These are phyloP conservation scores for Zostera marina DNA, from an alignment of 116 monocot genomes.

Conservation along the genomic window DNA sequence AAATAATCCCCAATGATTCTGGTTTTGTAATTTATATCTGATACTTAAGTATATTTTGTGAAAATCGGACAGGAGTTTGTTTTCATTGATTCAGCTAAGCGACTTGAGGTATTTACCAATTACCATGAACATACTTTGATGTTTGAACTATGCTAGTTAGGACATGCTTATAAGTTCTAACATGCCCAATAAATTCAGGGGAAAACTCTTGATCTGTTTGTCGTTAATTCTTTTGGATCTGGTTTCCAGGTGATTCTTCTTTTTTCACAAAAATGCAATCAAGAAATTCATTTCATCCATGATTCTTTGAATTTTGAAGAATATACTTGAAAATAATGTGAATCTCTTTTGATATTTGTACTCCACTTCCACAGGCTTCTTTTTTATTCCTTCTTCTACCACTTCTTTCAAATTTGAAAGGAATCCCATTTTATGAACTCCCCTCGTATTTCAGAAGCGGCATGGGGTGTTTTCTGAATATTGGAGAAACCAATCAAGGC, in stretches of 20 bases:
- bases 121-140: background rate
- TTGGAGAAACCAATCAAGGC: conserved; percentile 31
- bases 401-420: conserved; percentile 71
- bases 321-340: background rate
- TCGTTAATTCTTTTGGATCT: conserved; percentile 98
- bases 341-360: background rate
- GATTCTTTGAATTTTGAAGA: background rate
- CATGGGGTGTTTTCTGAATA: conserved; percentile 78
- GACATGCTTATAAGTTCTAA: background rate
- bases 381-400: conserved; percentile 91
- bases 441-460: conserved; percentile 60
- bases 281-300: background rate
- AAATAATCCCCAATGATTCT: background rate
- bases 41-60: background rate
- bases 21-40: background rate
- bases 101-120: conserved; percentile 72
- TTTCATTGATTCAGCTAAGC: conserved; percentile 75
- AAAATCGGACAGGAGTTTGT: conserved; percentile 66
- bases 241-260: conserved; percentile 66
- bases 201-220: conserved; percentile 77
- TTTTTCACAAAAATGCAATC: background rate
- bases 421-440: conserved; percentile 76
- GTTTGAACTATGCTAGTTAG: background rate
- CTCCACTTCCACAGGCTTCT: conserved; percentile 36
- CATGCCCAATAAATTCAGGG: conserved; percentile 34